phyloP scores from a whole-genome alignment of 2,329 filamentous ascomycete species.

The Trematosphaeria pertusa region DNA sequence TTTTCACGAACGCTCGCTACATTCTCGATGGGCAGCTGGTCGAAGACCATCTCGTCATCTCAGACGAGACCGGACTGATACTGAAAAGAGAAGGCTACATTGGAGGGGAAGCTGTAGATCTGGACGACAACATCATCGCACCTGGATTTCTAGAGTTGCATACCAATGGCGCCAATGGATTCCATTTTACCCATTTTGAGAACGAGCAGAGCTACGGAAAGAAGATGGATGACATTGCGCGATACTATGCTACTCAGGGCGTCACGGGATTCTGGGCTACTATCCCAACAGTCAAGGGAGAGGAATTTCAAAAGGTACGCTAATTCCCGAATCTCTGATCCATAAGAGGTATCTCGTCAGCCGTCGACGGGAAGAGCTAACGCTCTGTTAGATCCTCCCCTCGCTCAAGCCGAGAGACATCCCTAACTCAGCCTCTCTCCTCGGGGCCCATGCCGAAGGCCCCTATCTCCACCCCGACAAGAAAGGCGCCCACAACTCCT shows the following conservation, averaged over 20 bases:
- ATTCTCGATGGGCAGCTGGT: slow-evolving; percentile 53
- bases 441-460: slow-evolving; percentile 65
- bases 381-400: slow-evolving; percentile 54
- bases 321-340: no score
- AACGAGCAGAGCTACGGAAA: slow-evolving; percentile 50
- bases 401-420: slow-evolving; percentile 54
- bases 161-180: slow-evolving; percentile 61
- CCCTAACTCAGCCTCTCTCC: slow-evolving; percentile 54
- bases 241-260: slow-evolving; percentile 58
- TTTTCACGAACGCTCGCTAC: slow-evolving; percentile 56
- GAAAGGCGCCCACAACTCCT: slow-evolving; percentile 60
- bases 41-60: slow-evolving; percentile 54
- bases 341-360: no score
- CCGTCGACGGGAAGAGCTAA: no score
- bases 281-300: slow-evolving; percentile 57
- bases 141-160: slow-evolving; percentile 64
- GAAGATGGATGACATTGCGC: slow-evolving; percentile 56
- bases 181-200: slow-evolving; percentile 61
- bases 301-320: slow-evolving; percentile 58
- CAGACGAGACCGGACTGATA: slow-evolving; percentile 53
- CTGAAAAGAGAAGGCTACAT: slow-evolving; percentile 52
- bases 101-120: slow-evolving; percentile 55
- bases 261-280: slow-evolving; percentile 63
- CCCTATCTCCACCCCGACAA: slow-evolving; percentile 62
- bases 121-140: slow-evolving; percentile 59